Conservation (phyloP, 1,284 basidiomycete genomes). For the Boletus chippewaensis region DNA sequence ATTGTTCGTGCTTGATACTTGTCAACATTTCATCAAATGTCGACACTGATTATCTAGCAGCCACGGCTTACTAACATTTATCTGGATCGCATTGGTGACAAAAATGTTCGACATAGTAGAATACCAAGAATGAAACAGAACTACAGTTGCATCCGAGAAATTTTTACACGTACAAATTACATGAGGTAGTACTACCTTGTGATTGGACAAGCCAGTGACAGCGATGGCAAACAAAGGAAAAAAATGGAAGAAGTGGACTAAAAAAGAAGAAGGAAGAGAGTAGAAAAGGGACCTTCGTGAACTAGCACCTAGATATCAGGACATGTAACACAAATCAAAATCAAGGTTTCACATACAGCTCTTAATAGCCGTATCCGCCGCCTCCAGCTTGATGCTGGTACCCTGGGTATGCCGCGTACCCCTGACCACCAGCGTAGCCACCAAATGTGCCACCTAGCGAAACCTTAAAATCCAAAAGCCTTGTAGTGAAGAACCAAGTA, state of each 20-base stretch:
- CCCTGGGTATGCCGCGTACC: conserved; percentile 24
- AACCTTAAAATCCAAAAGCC: not conserved
- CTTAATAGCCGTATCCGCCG: conserved; percentile 26
- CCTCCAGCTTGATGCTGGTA: conserved; percentile 16
- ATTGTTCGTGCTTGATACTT: not conserved
- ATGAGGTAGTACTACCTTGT: conserved; percentile 2
- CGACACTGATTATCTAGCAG: too few relatives aligned
- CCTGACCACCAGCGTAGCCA: conserved; percentile 14
- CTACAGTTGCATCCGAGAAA: conserved; percentile 3
- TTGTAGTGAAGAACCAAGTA: not conserved
- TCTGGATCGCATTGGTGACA: too few relatives aligned
- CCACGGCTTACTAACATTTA: too few relatives aligned
- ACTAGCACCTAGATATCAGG: conserved; percentile 3
- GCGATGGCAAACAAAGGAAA: not conserved
- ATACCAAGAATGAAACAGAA: not conserved
- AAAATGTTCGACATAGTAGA: conserved; percentile 1
- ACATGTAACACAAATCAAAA: not conserved
- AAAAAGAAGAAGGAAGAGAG: not conserved
- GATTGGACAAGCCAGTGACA: not conserved
- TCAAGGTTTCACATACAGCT: conserved; percentile 1
- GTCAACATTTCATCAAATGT: not conserved
- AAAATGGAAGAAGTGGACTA: conserved; percentile 3
- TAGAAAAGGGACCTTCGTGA: not conserved
- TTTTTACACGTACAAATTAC: conserved; percentile 18
- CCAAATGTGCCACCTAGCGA: conserved; percentile 11